Evolutionary conservation across 2,329 filamentous ascomycete species (phyloP).

Genomic region (Monosporascus sp.): DNA sequence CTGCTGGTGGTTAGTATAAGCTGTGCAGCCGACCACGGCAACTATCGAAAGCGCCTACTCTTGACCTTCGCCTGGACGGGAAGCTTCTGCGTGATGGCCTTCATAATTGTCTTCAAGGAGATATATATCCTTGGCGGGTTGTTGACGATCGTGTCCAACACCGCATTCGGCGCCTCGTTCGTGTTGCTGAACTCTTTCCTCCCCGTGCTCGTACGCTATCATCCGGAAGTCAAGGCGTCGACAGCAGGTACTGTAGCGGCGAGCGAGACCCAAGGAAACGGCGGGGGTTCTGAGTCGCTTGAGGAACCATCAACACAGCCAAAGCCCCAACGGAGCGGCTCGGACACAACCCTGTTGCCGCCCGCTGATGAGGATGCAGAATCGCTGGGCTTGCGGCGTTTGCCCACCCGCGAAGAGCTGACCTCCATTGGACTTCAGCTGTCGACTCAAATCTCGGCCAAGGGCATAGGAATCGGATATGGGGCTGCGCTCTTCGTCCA

Average conservation of each 20-base stretch:
- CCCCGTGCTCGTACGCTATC: constrained; percentile 82
- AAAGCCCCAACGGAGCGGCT: constrained; percentile 29
- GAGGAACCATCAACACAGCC: constrained; percentile 28
- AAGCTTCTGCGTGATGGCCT: constrained; percentile 79
- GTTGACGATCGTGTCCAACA: constrained; percentile 85
- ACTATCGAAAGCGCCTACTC: constrained; percentile 82
- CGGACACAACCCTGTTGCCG: constrained; percentile 43
- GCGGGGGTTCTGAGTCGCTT: constrained; percentile 29
- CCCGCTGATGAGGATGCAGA: constrained; percentile 22
- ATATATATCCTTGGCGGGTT: constrained; percentile 77
- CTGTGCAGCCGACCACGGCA: constrained; percentile 90
- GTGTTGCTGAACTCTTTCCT: constrained; percentile 94
- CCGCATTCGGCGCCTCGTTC: constrained; percentile 90
- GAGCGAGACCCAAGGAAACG: constrained; percentile 24
- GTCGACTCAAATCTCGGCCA: constrained; percentile 86
- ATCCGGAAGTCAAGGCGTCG: constrained; percentile 47
- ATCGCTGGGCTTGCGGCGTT: constrained; percentile 29
- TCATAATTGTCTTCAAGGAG: constrained; percentile 69
- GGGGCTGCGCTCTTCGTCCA: constrained; percentile 81
- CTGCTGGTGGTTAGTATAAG: constrained; percentile 93
- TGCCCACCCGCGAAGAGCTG: constrained; percentile 40
- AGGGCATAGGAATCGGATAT: constrained; percentile 92
- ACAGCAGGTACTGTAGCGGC: constrained; percentile 18
- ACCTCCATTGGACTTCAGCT: constrained; percentile 67
- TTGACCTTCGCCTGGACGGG: constrained; percentile 80